Percentiles rank a stretch among this genome's conserved stretches.
phyloP scores from a whole-genome alignment of 148 eudicot species.

The Chenopodium quinoa region DNA sequence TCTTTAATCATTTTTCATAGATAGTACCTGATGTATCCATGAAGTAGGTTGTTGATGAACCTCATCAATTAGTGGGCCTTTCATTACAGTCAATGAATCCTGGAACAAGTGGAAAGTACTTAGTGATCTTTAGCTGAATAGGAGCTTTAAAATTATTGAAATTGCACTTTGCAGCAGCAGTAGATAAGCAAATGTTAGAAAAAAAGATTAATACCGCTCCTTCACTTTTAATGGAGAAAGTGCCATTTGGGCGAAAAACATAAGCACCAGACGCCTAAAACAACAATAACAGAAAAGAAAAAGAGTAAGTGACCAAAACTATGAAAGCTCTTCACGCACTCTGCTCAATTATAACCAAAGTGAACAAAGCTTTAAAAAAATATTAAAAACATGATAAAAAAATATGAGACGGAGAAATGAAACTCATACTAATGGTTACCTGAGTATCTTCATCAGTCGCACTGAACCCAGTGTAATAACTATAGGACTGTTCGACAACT shows the following conservation, averaged over 20 bases:
- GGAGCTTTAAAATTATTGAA: background rate
- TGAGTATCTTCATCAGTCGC: conserved; percentile 45
- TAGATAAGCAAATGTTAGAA: conserved; percentile 2
- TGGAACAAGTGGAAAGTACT: conserved; percentile 26
- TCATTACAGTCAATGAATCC: conserved; percentile 53
- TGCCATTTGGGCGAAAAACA: conserved; percentile 83
- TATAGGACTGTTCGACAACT: conserved; percentile 38
- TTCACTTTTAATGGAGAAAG: conserved; percentile 42
- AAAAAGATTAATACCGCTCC: conserved; percentile 42
- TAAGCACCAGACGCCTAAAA: conserved; percentile 89
- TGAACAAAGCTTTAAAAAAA: background rate
- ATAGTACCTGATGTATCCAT: conserved; percentile 67
- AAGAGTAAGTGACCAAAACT: background rate
- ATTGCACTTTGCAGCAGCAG: background rate
- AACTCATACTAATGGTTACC: conserved; percentile 23
- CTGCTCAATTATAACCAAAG: background rate
- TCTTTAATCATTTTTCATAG: background rate
- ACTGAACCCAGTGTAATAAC: conserved; percentile 38
- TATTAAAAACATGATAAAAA: background rate
- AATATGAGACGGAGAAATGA: background rate
- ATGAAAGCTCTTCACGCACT: background rate
- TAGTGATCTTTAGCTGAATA: background rate
- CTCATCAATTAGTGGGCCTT: conserved; percentile 66
- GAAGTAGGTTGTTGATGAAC: conserved; percentile 65
- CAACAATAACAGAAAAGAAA: background rate